A percentile compares a stretch with the other conserved stretches of the same genome.
Conservation (phyloP, 305 asterid species). For the Lippia alba region DNA sequence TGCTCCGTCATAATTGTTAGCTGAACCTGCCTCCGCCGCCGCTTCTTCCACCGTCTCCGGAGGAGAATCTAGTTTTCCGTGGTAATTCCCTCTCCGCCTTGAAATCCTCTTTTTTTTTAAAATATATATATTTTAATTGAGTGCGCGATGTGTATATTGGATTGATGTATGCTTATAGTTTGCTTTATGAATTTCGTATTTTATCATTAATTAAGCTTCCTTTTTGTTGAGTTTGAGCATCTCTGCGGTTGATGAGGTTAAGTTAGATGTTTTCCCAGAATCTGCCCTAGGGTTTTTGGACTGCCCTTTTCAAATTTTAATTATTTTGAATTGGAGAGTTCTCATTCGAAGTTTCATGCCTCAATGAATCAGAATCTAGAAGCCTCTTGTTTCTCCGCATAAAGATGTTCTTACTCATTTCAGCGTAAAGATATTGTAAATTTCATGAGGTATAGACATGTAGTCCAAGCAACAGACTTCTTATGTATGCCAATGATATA, state of each 20-base stretch:
- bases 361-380: neutral
- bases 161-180: neutral
- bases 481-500: conserved; percentile 6
- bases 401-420: neutral
- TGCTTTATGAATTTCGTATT: neutral
- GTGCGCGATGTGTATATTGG: neutral
- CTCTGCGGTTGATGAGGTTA: neutral
- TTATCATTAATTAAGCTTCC: conserved; percentile 5
- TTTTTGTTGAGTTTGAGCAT: neutral
- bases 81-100: conserved; percentile 18
- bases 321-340: neutral
- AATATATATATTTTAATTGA: neutral
- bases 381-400: conserved; percentile 1
- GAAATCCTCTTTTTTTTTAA: neutral
- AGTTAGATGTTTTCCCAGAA: conserved; percentile 2
- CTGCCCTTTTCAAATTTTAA: neutral
- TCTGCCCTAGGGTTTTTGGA: conserved; percentile 21
- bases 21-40: neutral
- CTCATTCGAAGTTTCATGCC: neutral
- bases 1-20: neutral
- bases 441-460: neutral
- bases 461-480: neutral
- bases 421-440: neutral
- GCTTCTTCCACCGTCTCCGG: neutral
- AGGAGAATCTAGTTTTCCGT: neutral